Evolutionary conservation across 495 filamentous ascomycete species (phyloP).

Genomic region (Xylaria curta): DNA sequence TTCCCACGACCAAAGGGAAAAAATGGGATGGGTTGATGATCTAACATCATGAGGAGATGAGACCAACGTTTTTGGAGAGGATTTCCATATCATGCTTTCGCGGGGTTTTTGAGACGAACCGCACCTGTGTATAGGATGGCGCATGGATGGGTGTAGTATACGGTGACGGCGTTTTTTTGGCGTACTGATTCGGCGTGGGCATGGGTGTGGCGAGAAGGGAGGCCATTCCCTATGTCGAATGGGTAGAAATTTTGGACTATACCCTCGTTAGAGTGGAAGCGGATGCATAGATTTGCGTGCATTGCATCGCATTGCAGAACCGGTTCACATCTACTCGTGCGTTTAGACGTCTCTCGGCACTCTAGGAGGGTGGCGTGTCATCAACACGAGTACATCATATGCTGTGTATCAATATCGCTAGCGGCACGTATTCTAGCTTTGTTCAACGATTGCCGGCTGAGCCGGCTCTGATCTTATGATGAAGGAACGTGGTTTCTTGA

Average conservation of each 20-base stretch:
- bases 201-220: background rate
- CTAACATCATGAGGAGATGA: slow-evolving; percentile 36
- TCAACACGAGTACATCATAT: background rate
- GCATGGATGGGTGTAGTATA: slow-evolving; percentile 29
- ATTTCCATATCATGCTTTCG: slow-evolving; percentile 23
- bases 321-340: background rate
- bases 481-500: background rate
- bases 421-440: background rate
- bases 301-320: slow-evolving; percentile 21
- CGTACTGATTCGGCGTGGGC: background rate
- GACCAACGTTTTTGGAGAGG: background rate
- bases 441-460: background rate
- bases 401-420: background rate
- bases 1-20: slow-evolving; percentile 68
- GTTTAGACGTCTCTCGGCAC: background rate
- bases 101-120: background rate
- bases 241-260: slow-evolving; percentile 7
- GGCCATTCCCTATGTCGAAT: background rate
- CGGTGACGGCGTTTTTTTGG: slow-evolving; percentile 36
- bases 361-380: no score
- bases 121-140: slow-evolving; percentile 5
- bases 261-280: slow-evolving; percentile 22
- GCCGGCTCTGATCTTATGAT: background rate
- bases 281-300: slow-evolving; percentile 30
- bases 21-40: slow-evolving; percentile 68